Percentiles rank a stretch among this genome's conserved stretches.
phyloP scores from a whole-genome alignment of 2,329 filamentous ascomycete species.

The Cordyceps cateniannulata region DNA sequence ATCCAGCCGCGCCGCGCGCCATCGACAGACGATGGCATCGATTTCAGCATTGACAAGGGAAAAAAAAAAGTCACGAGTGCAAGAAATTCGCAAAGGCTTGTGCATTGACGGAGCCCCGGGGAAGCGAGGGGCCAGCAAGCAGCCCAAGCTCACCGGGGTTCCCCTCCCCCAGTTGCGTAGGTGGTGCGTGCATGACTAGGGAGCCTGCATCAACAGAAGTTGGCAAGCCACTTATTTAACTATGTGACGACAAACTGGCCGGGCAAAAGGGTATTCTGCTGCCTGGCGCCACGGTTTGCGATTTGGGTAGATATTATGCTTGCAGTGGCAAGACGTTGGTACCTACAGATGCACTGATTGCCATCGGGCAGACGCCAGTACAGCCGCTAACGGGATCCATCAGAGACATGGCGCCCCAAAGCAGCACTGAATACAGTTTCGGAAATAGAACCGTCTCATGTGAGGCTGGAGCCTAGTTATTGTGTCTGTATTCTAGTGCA shows the following conservation, averaged over 20 bases:
- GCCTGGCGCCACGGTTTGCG: neutral
- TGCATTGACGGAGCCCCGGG: no score
- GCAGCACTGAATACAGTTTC: neutral
- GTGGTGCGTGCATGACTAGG: neutral
- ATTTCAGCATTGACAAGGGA: no score
- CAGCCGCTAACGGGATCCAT: neutral
- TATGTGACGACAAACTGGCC: neutral
- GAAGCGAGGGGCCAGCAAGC: neutral
- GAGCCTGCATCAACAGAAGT: neutral
- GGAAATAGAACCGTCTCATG: neutral
- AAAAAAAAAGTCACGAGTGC: no score
- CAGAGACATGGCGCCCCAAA: neutral
- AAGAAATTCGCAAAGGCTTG: no score
- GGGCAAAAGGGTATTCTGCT: neutral
- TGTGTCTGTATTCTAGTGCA: no score
- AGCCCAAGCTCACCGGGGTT: neutral
- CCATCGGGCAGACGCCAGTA: neutral
- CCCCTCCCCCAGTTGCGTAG: neutral
- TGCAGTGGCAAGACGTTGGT: no score
- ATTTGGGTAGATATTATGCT: neutral
- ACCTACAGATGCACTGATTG: neutral
- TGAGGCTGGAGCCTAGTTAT: neutral
- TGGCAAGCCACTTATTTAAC: neutral
- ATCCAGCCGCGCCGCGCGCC: no score
- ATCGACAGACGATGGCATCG: no score